Evolutionary conservation across 768 basidiomycete genomes (phyloP).

Genomic region (Amanita exitialis): DNA sequence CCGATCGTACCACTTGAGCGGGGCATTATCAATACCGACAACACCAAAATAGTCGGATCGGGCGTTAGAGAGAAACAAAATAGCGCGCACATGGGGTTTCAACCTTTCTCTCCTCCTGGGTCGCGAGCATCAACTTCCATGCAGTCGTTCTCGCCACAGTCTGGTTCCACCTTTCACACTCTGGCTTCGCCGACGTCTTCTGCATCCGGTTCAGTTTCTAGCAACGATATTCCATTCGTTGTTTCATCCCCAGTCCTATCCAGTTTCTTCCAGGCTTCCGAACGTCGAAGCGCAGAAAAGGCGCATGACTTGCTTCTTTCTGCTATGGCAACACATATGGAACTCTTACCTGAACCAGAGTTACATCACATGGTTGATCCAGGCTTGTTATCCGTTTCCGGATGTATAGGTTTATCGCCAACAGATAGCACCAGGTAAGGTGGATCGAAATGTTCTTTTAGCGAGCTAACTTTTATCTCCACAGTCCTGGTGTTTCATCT

Average conservation of each 20-base stretch:
- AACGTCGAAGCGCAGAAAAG: neutral
- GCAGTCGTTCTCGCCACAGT: neutral
- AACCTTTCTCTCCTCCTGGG: neutral
- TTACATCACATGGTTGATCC: neutral
- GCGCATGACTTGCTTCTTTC: neutral
- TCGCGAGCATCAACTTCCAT: neutral
- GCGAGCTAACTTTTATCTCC: slow-evolving; percentile 11
- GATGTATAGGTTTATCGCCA: neutral
- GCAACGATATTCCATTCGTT: neutral
- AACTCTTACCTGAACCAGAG: neutral
- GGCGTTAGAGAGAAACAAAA: neutral
- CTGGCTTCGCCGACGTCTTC: slow-evolving; percentile 1
- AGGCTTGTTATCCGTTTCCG: neutral
- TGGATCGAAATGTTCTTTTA: slow-evolving; percentile 1
- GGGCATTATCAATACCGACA: neutral
- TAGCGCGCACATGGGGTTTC: neutral
- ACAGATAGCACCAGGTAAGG: slow-evolving; percentile 13
- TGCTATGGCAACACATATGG: neutral
- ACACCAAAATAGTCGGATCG: neutral
- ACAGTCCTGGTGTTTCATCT: slow-evolving; percentile 23
- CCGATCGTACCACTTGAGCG: slow-evolving; percentile 2
- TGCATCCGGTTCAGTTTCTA: neutral
- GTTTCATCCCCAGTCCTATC: slow-evolving; percentile 2
- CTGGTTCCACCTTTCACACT: neutral
- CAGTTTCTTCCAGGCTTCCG: slow-evolving; percentile 1